These are phyloP conservation scores for Wallacemonas collosoma DNA, from an alignment of 208 protist species.

Conservation along the genomic window DNA sequence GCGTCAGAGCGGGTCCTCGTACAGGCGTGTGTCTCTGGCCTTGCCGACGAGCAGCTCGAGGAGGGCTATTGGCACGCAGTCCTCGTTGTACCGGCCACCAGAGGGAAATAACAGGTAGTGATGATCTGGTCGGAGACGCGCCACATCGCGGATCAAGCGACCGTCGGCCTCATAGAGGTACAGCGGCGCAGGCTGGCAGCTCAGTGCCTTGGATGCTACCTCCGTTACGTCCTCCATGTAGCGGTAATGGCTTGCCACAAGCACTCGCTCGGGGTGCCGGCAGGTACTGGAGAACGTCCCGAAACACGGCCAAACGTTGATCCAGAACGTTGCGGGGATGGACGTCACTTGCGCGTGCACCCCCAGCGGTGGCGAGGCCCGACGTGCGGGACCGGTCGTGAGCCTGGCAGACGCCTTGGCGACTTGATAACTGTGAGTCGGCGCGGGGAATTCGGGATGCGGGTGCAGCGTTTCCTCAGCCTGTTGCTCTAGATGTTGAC, in stretches of 20 bases:
- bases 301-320: constrained; percentile 66
- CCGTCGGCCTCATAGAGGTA: constrained; percentile 58
- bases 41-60: constrained; percentile 36
- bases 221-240: constrained; percentile 60
- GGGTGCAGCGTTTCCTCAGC: too few species aligned
- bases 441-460: too few species aligned
- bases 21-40: constrained; percentile 22
- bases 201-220: constrained; percentile 31
- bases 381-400: too few species aligned
- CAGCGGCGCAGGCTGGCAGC: constrained; percentile 48
- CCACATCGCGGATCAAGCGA: constrained; percentile 23
- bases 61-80: constrained; percentile 40
- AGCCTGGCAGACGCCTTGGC: too few species aligned
- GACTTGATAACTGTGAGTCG: too few species aligned
- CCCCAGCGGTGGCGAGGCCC: too few species aligned
- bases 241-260: constrained; percentile 33
- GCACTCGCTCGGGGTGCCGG: constrained; percentile 22
- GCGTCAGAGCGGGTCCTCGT: background rate
- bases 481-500: too few species aligned
- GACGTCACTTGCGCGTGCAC: background rate
- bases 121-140: constrained; percentile 35
- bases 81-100: constrained; percentile 43
- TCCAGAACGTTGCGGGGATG: constrained; percentile 35
- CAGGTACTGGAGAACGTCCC: constrained; percentile 27
- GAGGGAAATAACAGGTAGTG: constrained; percentile 65